Conservation (phyloP, 2,329 filamentous ascomycete genomes). For the Malbranchea cinnamomea region DNA sequence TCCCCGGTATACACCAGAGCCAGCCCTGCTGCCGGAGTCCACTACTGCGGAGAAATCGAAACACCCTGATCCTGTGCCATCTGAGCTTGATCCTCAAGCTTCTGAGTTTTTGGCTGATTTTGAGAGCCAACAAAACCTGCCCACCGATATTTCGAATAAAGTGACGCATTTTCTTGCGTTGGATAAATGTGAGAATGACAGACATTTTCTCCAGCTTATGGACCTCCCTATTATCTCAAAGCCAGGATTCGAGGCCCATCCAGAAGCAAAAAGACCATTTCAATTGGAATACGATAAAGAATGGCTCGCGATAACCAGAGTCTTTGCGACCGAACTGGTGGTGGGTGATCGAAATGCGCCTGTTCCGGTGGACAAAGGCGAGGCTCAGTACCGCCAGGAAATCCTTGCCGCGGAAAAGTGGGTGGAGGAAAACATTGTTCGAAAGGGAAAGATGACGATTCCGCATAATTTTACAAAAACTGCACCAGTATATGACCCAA, state of each 20-base stretch:
- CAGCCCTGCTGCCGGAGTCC: too few species aligned
- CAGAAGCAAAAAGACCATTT: constrained; percentile 33
- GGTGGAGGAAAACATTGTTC: constrained; percentile 63
- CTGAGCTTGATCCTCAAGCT: constrained; percentile 21
- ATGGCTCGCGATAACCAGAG: constrained; percentile 86
- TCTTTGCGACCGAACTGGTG: constrained; percentile 51
- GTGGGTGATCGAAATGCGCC: constrained; percentile 45
- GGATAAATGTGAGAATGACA: constrained; percentile 65
- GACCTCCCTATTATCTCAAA: constrained; percentile 40
- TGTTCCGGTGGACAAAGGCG: constrained; percentile 47
- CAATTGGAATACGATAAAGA: constrained; percentile 73
- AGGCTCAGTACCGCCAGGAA: constrained; percentile 50
- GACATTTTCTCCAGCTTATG: constrained; percentile 63
- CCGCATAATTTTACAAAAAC: constrained; percentile 66
- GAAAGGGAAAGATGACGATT: constrained; percentile 46
- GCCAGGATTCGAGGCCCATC: constrained; percentile 10
- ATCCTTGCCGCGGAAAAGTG: constrained; percentile 61
- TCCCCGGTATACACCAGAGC: too few species aligned
- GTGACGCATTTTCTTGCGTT: constrained; percentile 73
- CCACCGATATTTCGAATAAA: constrained; percentile 59
- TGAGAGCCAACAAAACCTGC: constrained; percentile 57
- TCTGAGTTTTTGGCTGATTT: too few species aligned
- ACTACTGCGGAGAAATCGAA: too few species aligned
- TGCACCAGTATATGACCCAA: constrained; percentile 53
- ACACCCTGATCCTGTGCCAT: too few species aligned